Base-by-base conservation (phyloP, 495 filamentous ascomycete species). In the Gamarada debralockiae region DNA sequence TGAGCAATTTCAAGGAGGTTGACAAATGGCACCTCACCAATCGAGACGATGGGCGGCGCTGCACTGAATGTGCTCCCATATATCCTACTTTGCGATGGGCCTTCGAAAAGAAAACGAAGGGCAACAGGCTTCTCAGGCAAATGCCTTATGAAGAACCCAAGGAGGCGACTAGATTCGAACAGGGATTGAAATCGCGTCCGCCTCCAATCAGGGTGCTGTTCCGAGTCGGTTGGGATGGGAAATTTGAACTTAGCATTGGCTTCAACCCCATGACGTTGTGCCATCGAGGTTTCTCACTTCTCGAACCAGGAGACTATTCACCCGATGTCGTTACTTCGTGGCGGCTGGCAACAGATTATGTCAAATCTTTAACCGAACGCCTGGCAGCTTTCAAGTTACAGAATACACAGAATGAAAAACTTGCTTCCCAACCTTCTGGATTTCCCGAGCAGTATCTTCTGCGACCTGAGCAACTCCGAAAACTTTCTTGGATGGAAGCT, bases 401-500 rank as follows among this genome's bases (percentile, higher is more conserved):
- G 41, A 18, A 45, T 45, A 57, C 27, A 13, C 70, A 63, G 57
- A 84, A 83, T 51, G 70, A 66, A 14, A 48, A 62, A 0, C 75
- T 83, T 13, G 62, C 61, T 17, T 18, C 3, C 4, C 73, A 72
- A 29, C 73, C 75, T 10, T 73, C 75, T 2, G 56, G 64, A 10
- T 78, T 77, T 47, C 58, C 55, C 20, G 36, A 29, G 2, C 3
- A 23, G 9, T n/a, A 10, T 24, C 52, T 47, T 8, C 61, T 80
- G 1, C 70, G 77, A n/a, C 63, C 64, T 0, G 81, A 83, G 50
- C 85, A 89, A 47, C 64, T 73, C n/a, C 68, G 74, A 20, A 83
- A 79, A 1, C 61, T 89, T 5, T 48, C 52, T 1, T 93, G 88
- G 88, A 89, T 88, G 83, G 52, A 80, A 15, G 29, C 38, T 0